These are phyloP conservation scores for Thielaviopsis euricoi DNA, from an alignment of 2,329 filamentous ascomycete species.

Conservation along the genomic window DNA sequence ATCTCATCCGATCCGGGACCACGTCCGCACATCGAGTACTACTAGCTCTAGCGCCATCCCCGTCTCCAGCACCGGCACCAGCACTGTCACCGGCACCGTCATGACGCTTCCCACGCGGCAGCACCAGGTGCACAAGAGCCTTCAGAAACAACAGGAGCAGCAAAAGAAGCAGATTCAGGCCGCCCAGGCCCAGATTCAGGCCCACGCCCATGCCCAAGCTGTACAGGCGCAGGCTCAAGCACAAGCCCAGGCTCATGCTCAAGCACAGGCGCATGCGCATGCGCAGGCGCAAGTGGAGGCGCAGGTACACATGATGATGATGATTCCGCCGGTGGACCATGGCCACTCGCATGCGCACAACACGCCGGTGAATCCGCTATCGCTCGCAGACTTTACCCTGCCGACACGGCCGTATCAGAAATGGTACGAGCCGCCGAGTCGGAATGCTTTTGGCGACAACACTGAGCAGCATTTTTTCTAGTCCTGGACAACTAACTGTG, in stretches of 20 bases:
- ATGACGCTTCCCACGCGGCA: conserved; percentile 6
- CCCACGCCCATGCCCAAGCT: conserved; percentile 2
- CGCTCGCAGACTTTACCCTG: conserved; percentile 59
- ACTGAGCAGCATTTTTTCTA: neutral
- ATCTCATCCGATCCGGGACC: neutral
- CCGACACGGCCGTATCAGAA: conserved; percentile 70
- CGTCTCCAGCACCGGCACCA: conserved; percentile 1
- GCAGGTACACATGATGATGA: conserved; percentile 3
- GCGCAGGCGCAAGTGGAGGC: conserved; percentile 9
- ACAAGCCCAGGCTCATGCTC: neutral
- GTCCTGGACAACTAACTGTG: neutral
- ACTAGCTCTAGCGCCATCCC: neutral
- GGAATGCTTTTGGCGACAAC: conserved; percentile 11
- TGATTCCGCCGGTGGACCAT: neutral
- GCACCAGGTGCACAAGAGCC: conserved; percentile 4
- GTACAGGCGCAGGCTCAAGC: conserved; percentile 4
- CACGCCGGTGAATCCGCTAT: conserved; percentile 48
- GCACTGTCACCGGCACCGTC: neutral
- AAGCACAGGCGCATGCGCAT: neutral
- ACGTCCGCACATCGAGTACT: conserved; percentile 2
- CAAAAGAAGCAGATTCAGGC: conserved; percentile 11
- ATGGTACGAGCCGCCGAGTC: conserved; percentile 60
- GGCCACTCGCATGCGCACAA: neutral
- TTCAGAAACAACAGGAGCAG: conserved; percentile 11
- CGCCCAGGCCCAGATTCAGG: conserved; percentile 11